Percentiles rank a stretch among this genome's conserved stretches.
Evolutionary conservation across 192 early-diverging fungal species (phyloP).

Genomic region (Lunasporangiospora selenospora): DNA sequence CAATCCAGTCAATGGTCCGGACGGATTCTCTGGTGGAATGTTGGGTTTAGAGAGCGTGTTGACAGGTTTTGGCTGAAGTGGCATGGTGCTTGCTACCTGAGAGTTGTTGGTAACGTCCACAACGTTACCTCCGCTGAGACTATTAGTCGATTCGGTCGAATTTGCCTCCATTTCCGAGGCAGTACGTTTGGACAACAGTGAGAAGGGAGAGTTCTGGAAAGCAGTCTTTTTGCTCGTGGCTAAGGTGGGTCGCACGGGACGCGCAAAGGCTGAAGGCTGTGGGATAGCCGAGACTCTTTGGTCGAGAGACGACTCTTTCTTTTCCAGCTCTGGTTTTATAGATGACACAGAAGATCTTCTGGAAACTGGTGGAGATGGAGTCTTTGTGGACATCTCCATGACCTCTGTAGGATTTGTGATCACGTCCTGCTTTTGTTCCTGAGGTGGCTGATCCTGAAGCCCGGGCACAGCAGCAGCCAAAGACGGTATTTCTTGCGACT

Average conservation of each 20-base stretch:
- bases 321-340: constrained; percentile 1
- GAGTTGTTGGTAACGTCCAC: constrained; percentile 11
- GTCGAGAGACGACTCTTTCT: no score
- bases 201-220: not conserved
- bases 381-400: no score
- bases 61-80: not conserved
- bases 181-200: constrained; percentile 18
- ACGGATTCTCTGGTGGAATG: no score
- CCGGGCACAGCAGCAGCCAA: no score
- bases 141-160: no score
- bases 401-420: no score
- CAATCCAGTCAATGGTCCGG: no score
- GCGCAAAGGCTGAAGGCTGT: not conserved
- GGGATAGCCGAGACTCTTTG: constrained; percentile 5
- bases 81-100: not conserved
- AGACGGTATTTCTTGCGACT: no score
- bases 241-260: constrained; percentile 13
- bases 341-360: constrained; percentile 9
- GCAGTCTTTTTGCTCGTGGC: no score
- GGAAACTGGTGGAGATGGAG: constrained; percentile 1
- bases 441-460: no score
- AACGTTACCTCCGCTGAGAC: not conserved
- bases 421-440: no score
- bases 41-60: no score
- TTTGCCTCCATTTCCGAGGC: constrained; percentile 22